phyloP scores from a whole-genome alignment of 495 filamentous ascomycete species.

The Trichoderma orchidacearum region DNA sequence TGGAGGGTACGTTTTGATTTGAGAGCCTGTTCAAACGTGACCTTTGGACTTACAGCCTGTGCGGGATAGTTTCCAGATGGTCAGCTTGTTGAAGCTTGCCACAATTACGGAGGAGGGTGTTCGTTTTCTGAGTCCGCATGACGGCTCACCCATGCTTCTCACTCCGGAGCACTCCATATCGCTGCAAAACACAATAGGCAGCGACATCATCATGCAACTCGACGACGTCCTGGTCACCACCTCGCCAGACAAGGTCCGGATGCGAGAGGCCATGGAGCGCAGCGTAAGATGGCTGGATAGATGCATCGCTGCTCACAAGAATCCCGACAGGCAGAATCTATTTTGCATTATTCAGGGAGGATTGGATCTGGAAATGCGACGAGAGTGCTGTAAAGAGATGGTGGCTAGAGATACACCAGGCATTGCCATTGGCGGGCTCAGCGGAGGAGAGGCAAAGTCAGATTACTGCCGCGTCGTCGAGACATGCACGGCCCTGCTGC shows the following conservation, averaged over 20 bases:
- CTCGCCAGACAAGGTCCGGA: conserved; percentile 70
- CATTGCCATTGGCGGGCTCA: conserved; percentile 90
- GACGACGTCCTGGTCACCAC: conserved; percentile 96
- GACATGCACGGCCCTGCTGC: conserved; percentile 72
- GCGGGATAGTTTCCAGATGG: conserved; percentile 81
- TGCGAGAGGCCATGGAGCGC: conserved; percentile 89
- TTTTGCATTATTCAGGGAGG: conserved; percentile 99
- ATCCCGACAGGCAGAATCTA: conserved; percentile 74
- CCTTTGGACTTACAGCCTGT: not conserved
- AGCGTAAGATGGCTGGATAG: conserved; percentile 98
- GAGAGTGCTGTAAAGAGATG: conserved; percentile 80
- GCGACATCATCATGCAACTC: conserved; percentile 98
- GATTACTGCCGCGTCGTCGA: conserved; percentile 55
- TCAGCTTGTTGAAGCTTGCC: conserved; percentile 85
- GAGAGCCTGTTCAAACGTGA: not conserved
- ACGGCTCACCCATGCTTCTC: conserved; percentile 91
- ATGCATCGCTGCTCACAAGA: conserved; percentile 82
- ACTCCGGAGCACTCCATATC: conserved; percentile 96
- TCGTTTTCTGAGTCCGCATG: conserved; percentile 85
- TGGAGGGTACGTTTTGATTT: conserved; percentile 64
- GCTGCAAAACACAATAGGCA: conserved; percentile 92
- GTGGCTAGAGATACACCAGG: conserved; percentile 82
- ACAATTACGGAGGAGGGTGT: conserved; percentile 93
- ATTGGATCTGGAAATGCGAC: conserved; percentile 76
- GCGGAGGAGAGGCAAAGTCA: conserved; percentile 58